phyloP scores from a whole-genome alignment of 805 yeast genomes.

The Monosporozyma aerobia region DNA sequence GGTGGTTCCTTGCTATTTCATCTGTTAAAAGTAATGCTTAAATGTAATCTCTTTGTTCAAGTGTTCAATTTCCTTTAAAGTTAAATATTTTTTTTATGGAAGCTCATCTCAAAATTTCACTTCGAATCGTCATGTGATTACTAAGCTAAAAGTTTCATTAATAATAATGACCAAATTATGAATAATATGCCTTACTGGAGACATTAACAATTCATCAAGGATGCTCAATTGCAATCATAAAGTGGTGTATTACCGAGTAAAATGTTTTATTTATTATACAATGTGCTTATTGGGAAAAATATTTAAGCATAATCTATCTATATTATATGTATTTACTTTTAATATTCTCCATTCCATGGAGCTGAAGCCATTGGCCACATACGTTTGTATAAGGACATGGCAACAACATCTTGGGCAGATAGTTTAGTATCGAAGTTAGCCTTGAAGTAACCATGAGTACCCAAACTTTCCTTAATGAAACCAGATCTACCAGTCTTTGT shows the following conservation, averaged over 20 bases:
- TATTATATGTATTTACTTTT: not conserved
- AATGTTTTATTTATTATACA: not conserved
- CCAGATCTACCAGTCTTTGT: constrained; percentile 92
- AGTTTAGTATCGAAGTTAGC: constrained; percentile 88
- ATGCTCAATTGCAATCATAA: no score
- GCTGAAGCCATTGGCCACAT: constrained; percentile 67
- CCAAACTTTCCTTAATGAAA: constrained; percentile 86
- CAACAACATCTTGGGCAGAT: constrained; percentile 85
- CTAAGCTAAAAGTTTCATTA: not conserved
- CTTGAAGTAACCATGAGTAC: constrained; percentile 97
- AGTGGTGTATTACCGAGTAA: not conserved
- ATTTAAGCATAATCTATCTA: not conserved
- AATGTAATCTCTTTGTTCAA: not conserved
- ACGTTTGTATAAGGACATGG: constrained; percentile 88
- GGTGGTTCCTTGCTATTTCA: not conserved
- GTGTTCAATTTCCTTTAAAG: not conserved
- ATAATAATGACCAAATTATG: not conserved
- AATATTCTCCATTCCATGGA: constrained; percentile 22
- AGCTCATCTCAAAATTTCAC: not conserved
- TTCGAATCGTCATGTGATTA: not conserved
- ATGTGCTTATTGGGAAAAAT: not conserved
- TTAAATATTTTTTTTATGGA: not conserved
- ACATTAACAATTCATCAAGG: no score
- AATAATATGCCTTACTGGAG: no score
- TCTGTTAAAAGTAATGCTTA: not conserved